Base-by-base conservation (phyloP, 441 rosid species). In the Populus trichocarpa region DNA sequence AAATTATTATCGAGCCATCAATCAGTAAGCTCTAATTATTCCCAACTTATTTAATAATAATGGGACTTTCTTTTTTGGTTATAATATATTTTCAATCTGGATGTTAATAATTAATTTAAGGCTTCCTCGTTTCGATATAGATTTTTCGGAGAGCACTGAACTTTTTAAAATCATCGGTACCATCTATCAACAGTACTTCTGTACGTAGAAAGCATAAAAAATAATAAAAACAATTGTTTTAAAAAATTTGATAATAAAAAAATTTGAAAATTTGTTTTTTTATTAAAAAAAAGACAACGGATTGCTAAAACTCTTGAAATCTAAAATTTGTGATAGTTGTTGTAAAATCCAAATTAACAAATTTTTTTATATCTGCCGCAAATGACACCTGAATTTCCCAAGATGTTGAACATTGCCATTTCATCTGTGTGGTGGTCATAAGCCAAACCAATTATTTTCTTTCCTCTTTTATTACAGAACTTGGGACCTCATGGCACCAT, bases 401-500 rank as follows among this genome's bases (percentile, higher is more conserved):
- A 14, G 57, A 46, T 46, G 53, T 0, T 46, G 18, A 46, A 46
- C 6, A 13, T 46, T 46, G 69, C 6, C 28, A 2, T 65, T 25
- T 65, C 30, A 14, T 25, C 2, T n/a, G n/a, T 11, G 33, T 0
- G 12, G 16, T 11, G 26, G 14, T 26, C 7, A 1, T 4, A 4
- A 25, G 18, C 32, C 18, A 12, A 66, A 23, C 16, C 7, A 22
- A 22, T 66, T 46, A 26, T 40, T 69, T 11, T 74, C 59, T 28
- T 16, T 50, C 22, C 18, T 50, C n/a, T 12, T 42, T 22, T 35
- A 46, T 76, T 28, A 77, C 82, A 93, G 93, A 80, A 86, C 83
- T 61, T 88, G 93, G 93, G 90, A 90, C 68, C 87, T 93, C 26
- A 85, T 83, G 3, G 90, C 92, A 11, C 87, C 97, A 0, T 93